Percentiles rank a stretch among this genome's conserved stretches.
Conservation (phyloP, 768 basidiomycete species). For the Xerocomellus chrysenteron region DNA sequence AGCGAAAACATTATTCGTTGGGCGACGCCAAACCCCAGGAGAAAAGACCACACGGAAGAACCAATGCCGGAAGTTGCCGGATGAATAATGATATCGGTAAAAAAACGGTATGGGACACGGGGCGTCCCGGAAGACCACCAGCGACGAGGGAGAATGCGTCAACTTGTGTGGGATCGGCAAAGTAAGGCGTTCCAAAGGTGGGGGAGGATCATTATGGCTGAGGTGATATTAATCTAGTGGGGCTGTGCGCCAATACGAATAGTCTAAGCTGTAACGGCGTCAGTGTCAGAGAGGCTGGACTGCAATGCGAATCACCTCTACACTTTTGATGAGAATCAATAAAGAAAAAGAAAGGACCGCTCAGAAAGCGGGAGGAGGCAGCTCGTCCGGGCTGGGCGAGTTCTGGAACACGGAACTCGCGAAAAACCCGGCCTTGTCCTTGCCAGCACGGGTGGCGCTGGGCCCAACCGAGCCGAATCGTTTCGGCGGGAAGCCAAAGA, state of each 20-base stretch:
- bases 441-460: slow-evolving; percentile 23
- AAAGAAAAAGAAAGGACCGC: slow-evolving; percentile 38
- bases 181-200: slow-evolving; percentile 30
- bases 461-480: slow-evolving; percentile 30
- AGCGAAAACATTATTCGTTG: slow-evolving; percentile 30
- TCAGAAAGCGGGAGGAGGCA: slow-evolving; percentile 65
- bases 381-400: slow-evolving; percentile 79
- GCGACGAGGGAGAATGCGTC: slow-evolving; percentile 7
- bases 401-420: slow-evolving; percentile 85
- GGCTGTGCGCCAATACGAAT: slow-evolving; percentile 38
- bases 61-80: slow-evolving; percentile 38
- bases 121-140: slow-evolving; percentile 20
- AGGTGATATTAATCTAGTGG: slow-evolving; percentile 39
- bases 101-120: slow-evolving; percentile 26
- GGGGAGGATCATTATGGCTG: slow-evolving; percentile 27
- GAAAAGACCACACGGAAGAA: slow-evolving; percentile 28
- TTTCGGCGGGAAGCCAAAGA: slow-evolving; percentile 34
- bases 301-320: slow-evolving; percentile 36
- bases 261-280: slow-evolving; percentile 32
- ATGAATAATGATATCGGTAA: slow-evolving; percentile 42
- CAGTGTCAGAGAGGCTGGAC: neutral
- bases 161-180: slow-evolving; percentile 4
- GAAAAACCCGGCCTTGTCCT: slow-evolving; percentile 54
- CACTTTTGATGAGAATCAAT: slow-evolving; percentile 31
- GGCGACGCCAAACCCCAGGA: slow-evolving; percentile 32